Evolutionary conservation across 140 eudicot species (phyloP), one percentile per base, ranked within the genome.

Genomic region (Flaveria floridana): DNA sequence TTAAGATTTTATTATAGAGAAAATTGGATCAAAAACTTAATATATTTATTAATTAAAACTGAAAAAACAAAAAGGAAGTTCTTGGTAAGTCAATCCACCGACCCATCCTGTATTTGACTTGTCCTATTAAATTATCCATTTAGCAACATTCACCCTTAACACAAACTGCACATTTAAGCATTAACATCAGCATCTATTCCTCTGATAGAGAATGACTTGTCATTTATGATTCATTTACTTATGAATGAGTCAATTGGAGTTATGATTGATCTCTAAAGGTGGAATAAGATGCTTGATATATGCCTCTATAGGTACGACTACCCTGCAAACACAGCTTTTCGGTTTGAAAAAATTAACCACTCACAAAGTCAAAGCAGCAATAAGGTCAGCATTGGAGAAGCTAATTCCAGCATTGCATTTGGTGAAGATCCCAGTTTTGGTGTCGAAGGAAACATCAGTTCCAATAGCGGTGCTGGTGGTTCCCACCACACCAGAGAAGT

Each of bases 381-480:
- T 82, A 39, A 87, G 92, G 68, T 87, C 92, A 0, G 81, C 78
- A 47, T 85, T 82, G 68, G 84, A 16, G 76, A 77, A 85, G 80
- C 89, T 87, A 70, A 86, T 69, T 21, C 96, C 97, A 83, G 87
- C 85, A 75, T 92, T 89, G 56, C 57, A 85, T 62, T 92, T 92
- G 61, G 91, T 85, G 74, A 92, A 83, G 71, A 78, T 84, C 39
- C 97, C 90, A 18, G 86, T 76, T 72, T 84, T 86, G 72, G 88
- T 76, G 81, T 92, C 97, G 48, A 82, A 89, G 16, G 97, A 76
- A 26, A 89, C 86, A 62, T 89, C 97, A 56, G 88, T 70, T 26
- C 97, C 96, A 28, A 89, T 10, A 9, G 95, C 86, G 55, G 88
- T 41, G 16, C 61, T 30, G 19, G 79, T 81, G 70, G 80, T 92